Evolutionary conservation across 2,329 filamentous ascomycete species (phyloP).

Genomic region (Scytalidium sp.): DNA sequence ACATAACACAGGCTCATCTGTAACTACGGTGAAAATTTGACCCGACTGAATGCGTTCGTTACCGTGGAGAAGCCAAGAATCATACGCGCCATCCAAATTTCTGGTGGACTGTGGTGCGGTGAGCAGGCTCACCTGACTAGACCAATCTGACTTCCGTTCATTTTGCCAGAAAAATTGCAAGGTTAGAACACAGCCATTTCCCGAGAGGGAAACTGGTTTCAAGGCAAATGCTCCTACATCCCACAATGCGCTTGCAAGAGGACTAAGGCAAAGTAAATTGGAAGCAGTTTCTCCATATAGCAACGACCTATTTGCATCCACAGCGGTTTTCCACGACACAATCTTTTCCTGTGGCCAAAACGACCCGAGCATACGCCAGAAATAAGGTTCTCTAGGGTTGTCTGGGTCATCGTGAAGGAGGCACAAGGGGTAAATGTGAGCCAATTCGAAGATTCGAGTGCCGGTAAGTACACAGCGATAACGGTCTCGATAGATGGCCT

Average conservation of each 20-base stretch:
- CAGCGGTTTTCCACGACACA: too few species aligned
- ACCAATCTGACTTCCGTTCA: slow-evolving; percentile 3
- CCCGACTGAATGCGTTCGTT: slow-evolving; percentile 10
- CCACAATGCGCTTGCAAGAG: slow-evolving; percentile 6
- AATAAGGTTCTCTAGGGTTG: too few species aligned
- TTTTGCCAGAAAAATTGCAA: slow-evolving; percentile 15
- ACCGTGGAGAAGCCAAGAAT: neutral
- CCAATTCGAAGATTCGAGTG: slow-evolving; percentile 6
- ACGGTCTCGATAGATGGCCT: slow-evolving; percentile 1
- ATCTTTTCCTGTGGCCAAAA: too few species aligned
- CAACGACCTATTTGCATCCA: too few species aligned
- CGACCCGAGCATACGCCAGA: too few species aligned
- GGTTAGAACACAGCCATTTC: slow-evolving; percentile 8
- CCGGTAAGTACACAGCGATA: slow-evolving; percentile 10
- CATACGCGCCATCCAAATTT: neutral
- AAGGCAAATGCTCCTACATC: slow-evolving; percentile 12
- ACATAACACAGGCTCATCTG: slow-evolving; percentile 10
- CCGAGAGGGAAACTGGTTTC: slow-evolving; percentile 12
- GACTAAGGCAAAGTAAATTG: too few species aligned
- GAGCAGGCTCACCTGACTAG: too few species aligned
- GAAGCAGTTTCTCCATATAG: too few species aligned
- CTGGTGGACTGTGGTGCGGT: slow-evolving; percentile 1
- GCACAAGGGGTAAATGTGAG: neutral
- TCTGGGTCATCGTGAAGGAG: too few species aligned
- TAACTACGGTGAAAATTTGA: slow-evolving; percentile 10